Evolutionary conservation across 2,329 filamentous ascomycete species (phyloP).

Genomic region (Trichoderma atroviride): DNA sequence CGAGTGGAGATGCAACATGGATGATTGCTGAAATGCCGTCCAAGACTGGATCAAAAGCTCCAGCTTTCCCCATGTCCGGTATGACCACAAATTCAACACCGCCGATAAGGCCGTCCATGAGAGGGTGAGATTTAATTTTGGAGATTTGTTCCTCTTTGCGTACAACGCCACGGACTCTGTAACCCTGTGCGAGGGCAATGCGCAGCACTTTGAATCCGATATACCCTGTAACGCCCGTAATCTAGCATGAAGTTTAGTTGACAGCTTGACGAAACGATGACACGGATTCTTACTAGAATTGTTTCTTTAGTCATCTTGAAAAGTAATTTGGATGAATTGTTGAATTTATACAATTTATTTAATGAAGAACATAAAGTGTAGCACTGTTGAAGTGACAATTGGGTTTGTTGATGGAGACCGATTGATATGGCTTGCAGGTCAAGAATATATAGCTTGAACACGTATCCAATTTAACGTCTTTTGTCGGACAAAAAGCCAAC

Average conservation of each 20-base stretch:
- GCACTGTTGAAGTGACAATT: neutral
- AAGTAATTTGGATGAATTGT: neutral
- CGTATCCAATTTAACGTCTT: neutral
- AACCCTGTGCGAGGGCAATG: conserved; percentile 17
- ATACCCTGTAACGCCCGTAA: conserved; percentile 39
- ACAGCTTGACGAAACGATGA: neutral
- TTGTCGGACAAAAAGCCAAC: too few relatives aligned
- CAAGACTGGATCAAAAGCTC: neutral
- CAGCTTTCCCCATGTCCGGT: conserved; percentile 19
- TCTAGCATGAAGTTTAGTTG: neutral
- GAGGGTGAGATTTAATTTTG: conserved; percentile 3
- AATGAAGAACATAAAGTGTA: neutral
- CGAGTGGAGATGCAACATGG: conserved; percentile 27
- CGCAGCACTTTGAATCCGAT: conserved; percentile 21
- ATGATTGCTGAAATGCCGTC: conserved; percentile 28
- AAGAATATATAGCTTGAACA: neutral
- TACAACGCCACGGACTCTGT: conserved; percentile 22
- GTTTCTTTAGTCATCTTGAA: neutral
- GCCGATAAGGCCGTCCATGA: neutral
- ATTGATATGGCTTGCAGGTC: neutral
- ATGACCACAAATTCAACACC: conserved; percentile 23
- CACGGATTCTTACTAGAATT: neutral
- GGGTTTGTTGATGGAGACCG: too few relatives aligned
- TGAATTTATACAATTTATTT: neutral
- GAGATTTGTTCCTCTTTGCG: conserved; percentile 19